These are phyloP conservation scores for Botrytis elliptica DNA, from an alignment of 2,329 filamentous ascomycete species.

Conservation along the genomic window DNA sequence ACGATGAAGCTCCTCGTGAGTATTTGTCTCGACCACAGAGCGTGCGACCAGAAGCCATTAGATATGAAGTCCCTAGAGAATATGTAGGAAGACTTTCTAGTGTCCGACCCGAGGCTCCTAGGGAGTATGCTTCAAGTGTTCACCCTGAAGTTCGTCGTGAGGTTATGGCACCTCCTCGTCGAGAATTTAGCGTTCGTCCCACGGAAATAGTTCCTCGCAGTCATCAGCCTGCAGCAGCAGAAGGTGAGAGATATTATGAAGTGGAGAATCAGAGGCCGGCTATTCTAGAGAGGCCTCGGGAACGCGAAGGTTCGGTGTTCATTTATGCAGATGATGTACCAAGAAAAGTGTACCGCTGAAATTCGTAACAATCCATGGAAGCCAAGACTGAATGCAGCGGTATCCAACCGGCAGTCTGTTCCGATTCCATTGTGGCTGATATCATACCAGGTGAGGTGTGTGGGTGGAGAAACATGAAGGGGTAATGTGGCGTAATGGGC, in stretches of 20 bases:
- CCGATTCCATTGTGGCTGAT: slow-evolving; percentile 10
- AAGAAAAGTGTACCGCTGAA: slow-evolving; percentile 37
- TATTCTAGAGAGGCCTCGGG: slow-evolving; percentile 36
- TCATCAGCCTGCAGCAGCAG: slow-evolving; percentile 28
- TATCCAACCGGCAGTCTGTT: slow-evolving; percentile 8
- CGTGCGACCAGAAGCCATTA: slow-evolving; percentile 51
- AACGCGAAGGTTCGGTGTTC: slow-evolving; percentile 36
- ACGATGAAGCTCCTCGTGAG: slow-evolving; percentile 51
- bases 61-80: slow-evolving; percentile 45
- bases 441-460: background rate
- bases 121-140: slow-evolving; percentile 41
- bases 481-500: background rate
- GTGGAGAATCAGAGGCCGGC: slow-evolving; percentile 31
- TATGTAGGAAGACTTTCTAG: slow-evolving; percentile 48
- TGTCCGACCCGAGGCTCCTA: slow-evolving; percentile 37
- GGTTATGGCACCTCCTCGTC: slow-evolving; percentile 30
- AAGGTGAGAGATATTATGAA: slow-evolving; percentile 35
- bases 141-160: slow-evolving; percentile 39
- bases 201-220: slow-evolving; percentile 31
- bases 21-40: slow-evolving; percentile 50
- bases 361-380: background rate
- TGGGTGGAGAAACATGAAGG: slow-evolving; percentile 1
- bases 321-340: slow-evolving; percentile 37
- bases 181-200: slow-evolving; percentile 38
- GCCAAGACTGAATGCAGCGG: background rate